phyloP scores from a whole-genome alignment of 2,329 filamentous ascomycete species.

The Scorias spongiosa region DNA sequence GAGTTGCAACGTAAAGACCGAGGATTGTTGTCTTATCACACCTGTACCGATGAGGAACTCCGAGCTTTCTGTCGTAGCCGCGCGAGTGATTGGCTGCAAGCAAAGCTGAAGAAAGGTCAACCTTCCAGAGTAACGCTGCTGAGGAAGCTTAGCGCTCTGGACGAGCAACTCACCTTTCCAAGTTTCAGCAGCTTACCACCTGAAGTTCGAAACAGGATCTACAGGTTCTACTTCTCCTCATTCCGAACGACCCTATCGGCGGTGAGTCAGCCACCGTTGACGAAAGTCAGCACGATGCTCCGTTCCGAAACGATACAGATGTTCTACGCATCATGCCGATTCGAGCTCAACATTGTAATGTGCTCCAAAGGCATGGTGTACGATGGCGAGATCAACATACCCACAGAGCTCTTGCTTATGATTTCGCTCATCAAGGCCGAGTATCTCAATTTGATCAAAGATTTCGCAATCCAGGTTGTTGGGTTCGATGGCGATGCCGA shows the following conservation, averaged over 20 bases:
- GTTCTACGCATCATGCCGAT: conserved; percentile 5
- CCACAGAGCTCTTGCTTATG: too few species aligned
- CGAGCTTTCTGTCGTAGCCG: not conserved
- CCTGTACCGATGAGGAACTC: not conserved
- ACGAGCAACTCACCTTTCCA: conserved; percentile 1
- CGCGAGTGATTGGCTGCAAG: not conserved
- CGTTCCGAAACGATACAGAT: conserved; percentile 4
- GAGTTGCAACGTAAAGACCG: not conserved
- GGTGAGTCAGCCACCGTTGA: conserved; percentile 6
- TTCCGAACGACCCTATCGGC: conserved; percentile 3
- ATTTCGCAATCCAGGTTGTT: too few species aligned
- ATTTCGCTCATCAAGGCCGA: too few species aligned
- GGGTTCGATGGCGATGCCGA: too few species aligned
- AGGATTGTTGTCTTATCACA: not conserved
- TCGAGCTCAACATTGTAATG: conserved; percentile 2
- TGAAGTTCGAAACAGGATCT: conserved; percentile 2
- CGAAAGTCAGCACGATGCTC: conserved; percentile 1
- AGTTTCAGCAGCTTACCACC: conserved; percentile 3
- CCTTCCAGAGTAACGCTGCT: too few species aligned
- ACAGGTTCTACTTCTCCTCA: conserved; percentile 4
- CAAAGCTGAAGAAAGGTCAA: not conserved
- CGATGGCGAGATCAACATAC: too few species aligned
- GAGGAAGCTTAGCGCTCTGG: not conserved
- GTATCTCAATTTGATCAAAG: too few species aligned
- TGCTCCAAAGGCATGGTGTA: too few species aligned